Conservation (phyloP, 192 early-diverging fungal genomes). For the Umbelopsis isabellina region DNA sequence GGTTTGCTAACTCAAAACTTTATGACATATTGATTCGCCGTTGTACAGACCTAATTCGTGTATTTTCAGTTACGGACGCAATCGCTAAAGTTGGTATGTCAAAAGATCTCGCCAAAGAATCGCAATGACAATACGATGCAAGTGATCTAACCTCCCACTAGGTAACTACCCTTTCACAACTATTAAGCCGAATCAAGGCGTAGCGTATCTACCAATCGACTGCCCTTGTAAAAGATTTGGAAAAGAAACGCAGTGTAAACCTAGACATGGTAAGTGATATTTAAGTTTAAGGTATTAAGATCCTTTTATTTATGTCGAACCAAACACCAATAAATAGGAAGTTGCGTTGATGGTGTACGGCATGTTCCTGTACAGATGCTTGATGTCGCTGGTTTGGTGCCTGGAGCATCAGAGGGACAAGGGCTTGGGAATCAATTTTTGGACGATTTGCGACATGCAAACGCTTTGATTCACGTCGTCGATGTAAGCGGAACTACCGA, state of each 20-base stretch:
- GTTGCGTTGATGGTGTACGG: constrained; percentile 67
- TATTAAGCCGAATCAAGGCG: constrained; percentile 81
- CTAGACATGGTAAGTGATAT: constrained; percentile 62
- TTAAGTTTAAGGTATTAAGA: neutral
- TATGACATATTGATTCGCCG: neutral
- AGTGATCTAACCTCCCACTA: neutral
- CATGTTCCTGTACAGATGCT: constrained; percentile 72
- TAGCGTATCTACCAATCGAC: constrained; percentile 71
- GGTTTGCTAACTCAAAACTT: constrained; percentile 32
- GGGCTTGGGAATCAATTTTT: constrained; percentile 83
- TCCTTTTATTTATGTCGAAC: neutral
- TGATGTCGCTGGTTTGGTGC: constrained; percentile 85
- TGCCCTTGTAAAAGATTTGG: constrained; percentile 70
- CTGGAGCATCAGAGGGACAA: constrained; percentile 75
- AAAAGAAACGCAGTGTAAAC: constrained; percentile 61
- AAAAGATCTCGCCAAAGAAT: neutral
- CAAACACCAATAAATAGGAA: constrained; percentile 42
- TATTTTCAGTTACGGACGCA: constrained; percentile 67
- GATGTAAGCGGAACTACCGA: constrained; percentile 87
- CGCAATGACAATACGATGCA: neutral
- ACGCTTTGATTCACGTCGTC: constrained; percentile 83
- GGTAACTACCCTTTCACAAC: constrained; percentile 85
- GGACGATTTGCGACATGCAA: constrained; percentile 78
- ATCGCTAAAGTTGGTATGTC: constrained; percentile 75
- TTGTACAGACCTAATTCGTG: neutral